These are phyloP conservation scores for Xylariaceae sp. DNA, from an alignment of 2,329 filamentous ascomycete genomes.

Conservation along the genomic window DNA sequence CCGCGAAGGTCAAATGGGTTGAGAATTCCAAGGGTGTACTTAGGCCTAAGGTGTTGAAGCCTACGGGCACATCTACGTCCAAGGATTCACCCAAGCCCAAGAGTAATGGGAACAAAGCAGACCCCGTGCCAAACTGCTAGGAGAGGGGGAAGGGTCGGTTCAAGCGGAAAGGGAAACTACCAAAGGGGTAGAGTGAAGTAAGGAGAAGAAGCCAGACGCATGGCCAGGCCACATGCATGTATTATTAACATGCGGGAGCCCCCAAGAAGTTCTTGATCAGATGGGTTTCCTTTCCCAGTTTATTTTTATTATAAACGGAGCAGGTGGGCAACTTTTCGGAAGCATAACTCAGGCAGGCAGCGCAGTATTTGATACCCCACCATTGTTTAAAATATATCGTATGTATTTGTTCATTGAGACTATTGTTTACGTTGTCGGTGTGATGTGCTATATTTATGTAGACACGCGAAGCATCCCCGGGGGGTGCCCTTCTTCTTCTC, in stretches of 20 bases:
- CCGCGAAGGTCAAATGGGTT: too few relatives aligned
- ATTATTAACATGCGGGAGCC: too few relatives aligned
- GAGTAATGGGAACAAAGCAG: background rate
- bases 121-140: background rate
- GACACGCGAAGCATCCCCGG: background rate
- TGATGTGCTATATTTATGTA: background rate
- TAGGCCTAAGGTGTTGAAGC: too few relatives aligned
- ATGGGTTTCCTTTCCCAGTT: too few relatives aligned
- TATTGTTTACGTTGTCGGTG: background rate
- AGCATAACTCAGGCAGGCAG: background rate
- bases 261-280: too few relatives aligned
- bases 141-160: background rate
- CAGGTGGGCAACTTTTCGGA: background rate
- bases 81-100: background rate
- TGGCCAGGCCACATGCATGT: background rate
- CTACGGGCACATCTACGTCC: background rate
- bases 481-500: background rate
- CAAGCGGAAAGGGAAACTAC: background rate
- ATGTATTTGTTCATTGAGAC: slow-evolving; percentile 4
- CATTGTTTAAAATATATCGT: slow-evolving; percentile 13
- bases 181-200: background rate
- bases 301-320: too few relatives aligned
- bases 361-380: slow-evolving; percentile 25
- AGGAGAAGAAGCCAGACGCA: slow-evolving; percentile 3
- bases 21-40: too few relatives aligned